A percentile compares a stretch with the other conserved stretches of the same genome.
Evolutionary conservation across 202 grass and related monocot species (phyloP).

Genomic region (Zizania palustris): DNA sequence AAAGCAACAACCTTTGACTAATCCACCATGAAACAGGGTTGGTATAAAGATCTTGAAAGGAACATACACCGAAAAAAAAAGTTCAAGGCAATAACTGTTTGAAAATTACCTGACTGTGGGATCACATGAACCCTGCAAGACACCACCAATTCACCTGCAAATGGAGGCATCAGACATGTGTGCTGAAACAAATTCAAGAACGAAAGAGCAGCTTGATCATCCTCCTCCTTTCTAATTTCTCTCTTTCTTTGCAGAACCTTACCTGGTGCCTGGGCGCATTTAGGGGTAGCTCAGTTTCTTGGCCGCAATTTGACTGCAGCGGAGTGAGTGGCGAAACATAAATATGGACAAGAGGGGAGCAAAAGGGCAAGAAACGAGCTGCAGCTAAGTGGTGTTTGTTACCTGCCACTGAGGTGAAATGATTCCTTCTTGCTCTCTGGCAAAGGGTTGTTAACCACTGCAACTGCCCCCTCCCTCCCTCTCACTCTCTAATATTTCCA

Average conservation of each 20-base stretch:
- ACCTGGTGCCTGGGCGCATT: slow-evolving; percentile 25
- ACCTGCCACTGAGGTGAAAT: slow-evolving; percentile 66
- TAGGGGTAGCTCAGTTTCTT: slow-evolving; percentile 20
- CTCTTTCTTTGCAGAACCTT: slow-evolving; percentile 21
- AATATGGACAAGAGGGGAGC: slow-evolving; percentile 52
- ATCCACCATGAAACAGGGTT: slow-evolving; percentile 40
- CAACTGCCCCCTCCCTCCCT: slow-evolving; percentile 30
- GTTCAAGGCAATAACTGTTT: slow-evolving; percentile 37
- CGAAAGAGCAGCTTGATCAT: slow-evolving; percentile 19
- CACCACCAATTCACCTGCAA: slow-evolving; percentile 44
- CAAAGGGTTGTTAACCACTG: slow-evolving; percentile 59
- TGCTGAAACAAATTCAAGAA: slow-evolving; percentile 41
- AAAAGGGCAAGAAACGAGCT: slow-evolving; percentile 40
- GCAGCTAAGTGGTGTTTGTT: slow-evolving; percentile 51
- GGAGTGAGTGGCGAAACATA: slow-evolving; percentile 55
- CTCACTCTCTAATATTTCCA: slow-evolving; percentile 24
- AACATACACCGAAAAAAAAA: slow-evolving; percentile 40
- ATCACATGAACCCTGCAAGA: slow-evolving; percentile 35
- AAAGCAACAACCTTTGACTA: slow-evolving; percentile 73
- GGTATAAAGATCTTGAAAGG: slow-evolving; percentile 69
- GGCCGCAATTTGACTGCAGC: slow-evolving; percentile 51
- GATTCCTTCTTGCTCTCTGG: slow-evolving; percentile 64
- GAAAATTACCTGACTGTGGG: slow-evolving; percentile 50
- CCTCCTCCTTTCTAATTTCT: not conserved
- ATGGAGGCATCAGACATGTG: not conserved